phyloP scores from a whole-genome alignment of 352 stramenopile genomes.

The Lagenidium giganteum region DNA sequence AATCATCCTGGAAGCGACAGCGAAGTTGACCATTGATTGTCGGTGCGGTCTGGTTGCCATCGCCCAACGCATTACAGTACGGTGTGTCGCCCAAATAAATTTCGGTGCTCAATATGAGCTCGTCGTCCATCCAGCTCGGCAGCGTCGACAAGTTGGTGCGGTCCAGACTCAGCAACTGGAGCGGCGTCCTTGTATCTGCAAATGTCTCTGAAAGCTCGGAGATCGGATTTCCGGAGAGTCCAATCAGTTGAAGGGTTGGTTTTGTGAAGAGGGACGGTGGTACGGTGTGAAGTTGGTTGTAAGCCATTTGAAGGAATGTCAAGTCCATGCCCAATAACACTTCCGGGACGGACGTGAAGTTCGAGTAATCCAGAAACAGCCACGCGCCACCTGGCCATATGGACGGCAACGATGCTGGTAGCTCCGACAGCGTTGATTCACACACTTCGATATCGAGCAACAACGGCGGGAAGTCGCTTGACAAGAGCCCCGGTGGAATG shows the following conservation, averaged over 20 bases:
- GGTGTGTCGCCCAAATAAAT: slow-evolving; percentile 5
- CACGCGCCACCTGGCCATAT: slow-evolving; percentile 2
- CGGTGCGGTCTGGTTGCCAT: no score
- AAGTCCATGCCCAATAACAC: no score
- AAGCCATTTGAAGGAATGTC: no score
- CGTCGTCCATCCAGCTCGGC: slow-evolving; percentile 9
- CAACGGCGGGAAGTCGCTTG: slow-evolving; percentile 5
- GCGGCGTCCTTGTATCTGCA: no score
- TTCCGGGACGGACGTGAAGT: no score
- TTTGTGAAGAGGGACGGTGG: no score
- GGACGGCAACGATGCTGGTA: not conserved
- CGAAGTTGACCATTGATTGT: no score
- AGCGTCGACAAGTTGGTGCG: slow-evolving; percentile 2
- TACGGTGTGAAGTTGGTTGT: no score
- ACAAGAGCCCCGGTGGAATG: slow-evolving; percentile 7
- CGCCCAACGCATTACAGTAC: slow-evolving; percentile 8
- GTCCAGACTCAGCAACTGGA: slow-evolving; percentile 3
- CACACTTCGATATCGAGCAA: slow-evolving; percentile 1
- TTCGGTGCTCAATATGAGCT: not conserved
- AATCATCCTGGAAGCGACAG: no score
- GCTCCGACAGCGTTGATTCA: not conserved
- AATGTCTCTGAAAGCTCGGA: no score
- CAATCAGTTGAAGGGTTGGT: no score
- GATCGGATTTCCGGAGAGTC: no score
- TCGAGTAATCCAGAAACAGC: slow-evolving; percentile 3